Percentiles rank a stretch among this genome's conserved stretches.
Conservation (phyloP, 306 rosid species). For the Vicia villosa region DNA sequence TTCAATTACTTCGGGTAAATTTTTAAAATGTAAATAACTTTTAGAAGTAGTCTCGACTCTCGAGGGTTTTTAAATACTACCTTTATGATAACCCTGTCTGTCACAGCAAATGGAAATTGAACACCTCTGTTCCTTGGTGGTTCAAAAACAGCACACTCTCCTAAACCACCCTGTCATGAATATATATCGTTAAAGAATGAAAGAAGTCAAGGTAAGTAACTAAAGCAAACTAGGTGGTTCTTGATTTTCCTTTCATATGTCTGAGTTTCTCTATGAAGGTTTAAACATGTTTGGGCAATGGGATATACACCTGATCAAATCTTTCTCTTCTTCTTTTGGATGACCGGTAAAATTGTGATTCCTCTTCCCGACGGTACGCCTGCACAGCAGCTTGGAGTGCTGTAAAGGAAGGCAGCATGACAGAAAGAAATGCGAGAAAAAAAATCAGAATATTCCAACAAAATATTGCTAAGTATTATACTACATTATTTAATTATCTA, state of each 20-base stretch:
- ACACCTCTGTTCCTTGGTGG: slow-evolving; percentile 85
- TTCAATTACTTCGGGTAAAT: slow-evolving; percentile 35
- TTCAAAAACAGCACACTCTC: slow-evolving; percentile 66
- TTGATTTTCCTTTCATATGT: slow-evolving; percentile 1
- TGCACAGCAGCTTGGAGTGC: slow-evolving; percentile 94
- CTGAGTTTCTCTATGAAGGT: background rate
- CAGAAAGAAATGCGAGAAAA: slow-evolving; percentile 15
- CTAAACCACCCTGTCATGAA: slow-evolving; percentile 70
- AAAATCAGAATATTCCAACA: slow-evolving; percentile 26
- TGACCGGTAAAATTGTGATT: slow-evolving; percentile 69
- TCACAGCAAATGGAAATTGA: slow-evolving; percentile 94
- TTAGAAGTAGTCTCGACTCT: slow-evolving; percentile 14
- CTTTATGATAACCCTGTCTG: slow-evolving; percentile 93
- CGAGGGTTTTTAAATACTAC: slow-evolving; percentile 42
- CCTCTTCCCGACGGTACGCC: slow-evolving; percentile 92
- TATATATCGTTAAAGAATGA: slow-evolving; percentile 29
- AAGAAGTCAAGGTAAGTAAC: slow-evolving; percentile 17
- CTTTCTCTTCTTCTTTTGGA: slow-evolving; percentile 82
- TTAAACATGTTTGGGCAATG: slow-evolving; percentile 26
- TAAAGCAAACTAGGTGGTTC: slow-evolving; percentile 7
- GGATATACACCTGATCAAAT: slow-evolving; percentile 78
- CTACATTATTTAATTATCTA: too few species aligned
- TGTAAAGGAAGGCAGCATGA: slow-evolving; percentile 40
- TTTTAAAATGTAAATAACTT: background rate
- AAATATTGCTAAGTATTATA: background rate